These are phyloP conservation scores for Nicotiana attenuata DNA, from an alignment of 257 asterid genomes.

Conservation along the genomic window DNA sequence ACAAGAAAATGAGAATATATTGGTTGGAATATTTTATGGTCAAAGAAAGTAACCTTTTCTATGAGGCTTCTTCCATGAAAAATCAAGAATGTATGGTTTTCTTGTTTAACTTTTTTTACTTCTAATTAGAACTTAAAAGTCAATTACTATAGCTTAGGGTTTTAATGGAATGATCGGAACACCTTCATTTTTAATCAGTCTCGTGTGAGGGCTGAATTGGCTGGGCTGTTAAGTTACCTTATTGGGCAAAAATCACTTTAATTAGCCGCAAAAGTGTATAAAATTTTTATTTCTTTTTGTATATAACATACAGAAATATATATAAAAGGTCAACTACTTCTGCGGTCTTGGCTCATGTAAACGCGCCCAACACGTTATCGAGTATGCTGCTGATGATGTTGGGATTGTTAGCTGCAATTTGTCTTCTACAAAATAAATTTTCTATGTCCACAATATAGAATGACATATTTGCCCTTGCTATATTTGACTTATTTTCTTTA, in stretches of 20 bases:
- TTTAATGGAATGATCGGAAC: too few species aligned
- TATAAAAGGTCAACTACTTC: constrained; percentile 2
- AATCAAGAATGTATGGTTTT: constrained; percentile 10
- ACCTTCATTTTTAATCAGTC: too few species aligned
- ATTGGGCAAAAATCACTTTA: too few species aligned
- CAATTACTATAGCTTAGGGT: too few species aligned
- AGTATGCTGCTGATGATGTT: neutral
- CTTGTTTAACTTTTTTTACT: neutral
- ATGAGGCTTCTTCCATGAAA: neutral
- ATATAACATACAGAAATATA: too few species aligned
- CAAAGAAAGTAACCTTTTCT: constrained; percentile 54
- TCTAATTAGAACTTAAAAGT: too few species aligned
- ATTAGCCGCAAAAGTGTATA: too few species aligned
- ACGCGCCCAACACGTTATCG: constrained; percentile 19
- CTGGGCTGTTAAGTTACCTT: too few species aligned
- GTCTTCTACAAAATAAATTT: neutral
- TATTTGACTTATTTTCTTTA: neutral
- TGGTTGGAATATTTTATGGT: constrained; percentile 26
- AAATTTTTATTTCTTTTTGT: too few species aligned
- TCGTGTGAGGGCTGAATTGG: too few species aligned
- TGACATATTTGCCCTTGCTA: neutral
- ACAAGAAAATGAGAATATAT: neutral
- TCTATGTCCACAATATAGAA: neutral
- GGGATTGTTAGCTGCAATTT: neutral
- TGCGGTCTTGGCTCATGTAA: neutral